Evolutionary conservation across 2,329 filamentous ascomycete species (phyloP).

Genomic region (Ceratocystis papillata): DNA sequence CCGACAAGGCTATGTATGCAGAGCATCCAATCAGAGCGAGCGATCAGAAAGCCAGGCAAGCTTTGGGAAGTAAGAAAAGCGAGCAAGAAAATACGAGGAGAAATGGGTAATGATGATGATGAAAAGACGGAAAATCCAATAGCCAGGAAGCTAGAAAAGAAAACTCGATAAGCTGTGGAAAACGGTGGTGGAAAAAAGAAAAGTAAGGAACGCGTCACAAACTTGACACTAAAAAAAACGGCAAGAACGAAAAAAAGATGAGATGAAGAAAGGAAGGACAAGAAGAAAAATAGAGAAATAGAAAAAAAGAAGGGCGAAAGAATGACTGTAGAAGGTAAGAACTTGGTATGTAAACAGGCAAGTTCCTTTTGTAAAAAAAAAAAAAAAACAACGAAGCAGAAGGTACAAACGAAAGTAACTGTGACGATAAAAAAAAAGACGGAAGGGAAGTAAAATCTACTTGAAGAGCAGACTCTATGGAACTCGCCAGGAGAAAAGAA

Average conservation of each 20-base stretch:
- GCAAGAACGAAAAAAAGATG: neutral
- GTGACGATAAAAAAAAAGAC: neutral
- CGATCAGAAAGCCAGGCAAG: too few relatives aligned
- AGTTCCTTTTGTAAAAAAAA: neutral
- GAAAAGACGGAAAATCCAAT: neutral
- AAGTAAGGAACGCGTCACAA: too few relatives aligned
- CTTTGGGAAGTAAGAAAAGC: neutral
- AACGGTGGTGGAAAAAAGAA: neutral
- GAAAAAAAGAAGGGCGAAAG: neutral
- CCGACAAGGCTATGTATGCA: conserved; percentile 1
- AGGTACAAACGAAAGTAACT: neutral
- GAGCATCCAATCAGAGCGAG: neutral
- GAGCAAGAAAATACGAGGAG: neutral
- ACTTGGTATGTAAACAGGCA: neutral
- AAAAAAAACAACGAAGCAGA: neutral
- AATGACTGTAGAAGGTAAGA: neutral
- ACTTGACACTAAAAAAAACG: too few relatives aligned
- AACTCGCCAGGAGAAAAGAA: neutral
- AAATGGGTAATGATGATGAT: neutral
- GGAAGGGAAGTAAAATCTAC: neutral
- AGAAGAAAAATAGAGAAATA: neutral
- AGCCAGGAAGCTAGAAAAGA: neutral
- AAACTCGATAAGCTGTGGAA: neutral
- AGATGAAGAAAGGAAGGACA: neutral
- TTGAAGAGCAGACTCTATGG: neutral